Base-by-base conservation (phyloP, 2,329 filamentous ascomycete species). In the Neoascochyta sp. region DNA sequence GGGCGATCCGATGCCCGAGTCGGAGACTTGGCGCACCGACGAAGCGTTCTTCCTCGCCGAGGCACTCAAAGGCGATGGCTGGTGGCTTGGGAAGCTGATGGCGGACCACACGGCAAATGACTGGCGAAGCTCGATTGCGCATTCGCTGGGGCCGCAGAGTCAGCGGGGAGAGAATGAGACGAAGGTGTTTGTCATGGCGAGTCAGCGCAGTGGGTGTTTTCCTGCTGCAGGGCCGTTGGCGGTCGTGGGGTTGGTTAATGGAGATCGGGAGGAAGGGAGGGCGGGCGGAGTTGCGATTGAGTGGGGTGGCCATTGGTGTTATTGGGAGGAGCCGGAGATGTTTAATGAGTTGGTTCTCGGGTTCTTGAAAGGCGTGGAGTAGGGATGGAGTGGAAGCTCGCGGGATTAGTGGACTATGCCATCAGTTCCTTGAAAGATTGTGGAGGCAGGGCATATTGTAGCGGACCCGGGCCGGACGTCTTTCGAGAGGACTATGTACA, bases 221-320 rank as follows among this genome's bases (percentile, higher is more conserved):
- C 52, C 50, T 9, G 43, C 44, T 14, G 46, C 43, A 4, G 53
- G 52, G 3, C 43, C 45, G 3, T 25, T 54, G 4, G 46, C 41
- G n/a, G 48, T 50, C 2, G 47, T 52, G 1, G 35, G 45, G 4
- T 18, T 54, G 24, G 43, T 47, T 3, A 52, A 52, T 17, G 43
- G 40, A 14, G 39, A 27, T 4, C 25, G 11, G 1, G 25, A 34
- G 9, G 24, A 28, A 1, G 43, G 36, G 16, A 24, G 33, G 11
- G 49, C 50, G 1, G 40, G 29, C 24, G 50, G 50, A 8, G 36
- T 51, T 1, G 32, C 24, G 3, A 34, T 54, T 3, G 38, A 45
- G 13, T 52, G 47, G 50, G 51, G 53, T n/a, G 53, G 53, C 4
- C 53, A 57, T 29, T 57, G 53, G 53, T 54, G 50, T 24, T 57